These are phyloP conservation scores for Tephrocybe sp. DNA, from an alignment of 768 basidiomycete genomes.

Conservation along the genomic window DNA sequence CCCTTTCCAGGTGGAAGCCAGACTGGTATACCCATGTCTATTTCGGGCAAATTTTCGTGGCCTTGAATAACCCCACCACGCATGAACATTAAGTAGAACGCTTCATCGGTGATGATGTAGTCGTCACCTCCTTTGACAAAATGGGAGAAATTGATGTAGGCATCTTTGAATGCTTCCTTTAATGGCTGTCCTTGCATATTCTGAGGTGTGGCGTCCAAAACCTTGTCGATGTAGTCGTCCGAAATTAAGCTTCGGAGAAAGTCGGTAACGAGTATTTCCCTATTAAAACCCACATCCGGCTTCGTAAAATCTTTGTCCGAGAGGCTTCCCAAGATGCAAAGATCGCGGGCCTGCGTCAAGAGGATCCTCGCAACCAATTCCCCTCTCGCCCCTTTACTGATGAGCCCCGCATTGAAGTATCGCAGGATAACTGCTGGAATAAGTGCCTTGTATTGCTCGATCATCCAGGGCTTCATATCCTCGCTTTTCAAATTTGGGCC, in stretches of 20 bases:
- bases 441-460: neutral
- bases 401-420: neutral
- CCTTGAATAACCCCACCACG: neutral
- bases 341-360: constrained; percentile 1
- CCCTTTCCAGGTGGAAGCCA: neutral
- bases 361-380: constrained; percentile 6
- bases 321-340: neutral
- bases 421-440: neutral
- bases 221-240: neutral
- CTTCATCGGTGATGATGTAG: neutral
- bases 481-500: too few relatives aligned
- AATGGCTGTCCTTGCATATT: neutral
- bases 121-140: constrained; percentile 1
- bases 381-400: neutral
- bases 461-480: neutral
- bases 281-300: neutral
- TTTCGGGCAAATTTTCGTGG: neutral
- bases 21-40: neutral
- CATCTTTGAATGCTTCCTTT: neutral
- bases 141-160: neutral
- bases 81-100: neutral
- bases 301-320: neutral
- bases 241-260: neutral
- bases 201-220: neutral
- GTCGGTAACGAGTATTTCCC: neutral